Percentiles rank a stretch among this genome's conserved stretches.
Evolutionary conservation across 495 filamentous ascomycete genomes (phyloP).

Genomic region (Astrothelium macrocarpum): DNA sequence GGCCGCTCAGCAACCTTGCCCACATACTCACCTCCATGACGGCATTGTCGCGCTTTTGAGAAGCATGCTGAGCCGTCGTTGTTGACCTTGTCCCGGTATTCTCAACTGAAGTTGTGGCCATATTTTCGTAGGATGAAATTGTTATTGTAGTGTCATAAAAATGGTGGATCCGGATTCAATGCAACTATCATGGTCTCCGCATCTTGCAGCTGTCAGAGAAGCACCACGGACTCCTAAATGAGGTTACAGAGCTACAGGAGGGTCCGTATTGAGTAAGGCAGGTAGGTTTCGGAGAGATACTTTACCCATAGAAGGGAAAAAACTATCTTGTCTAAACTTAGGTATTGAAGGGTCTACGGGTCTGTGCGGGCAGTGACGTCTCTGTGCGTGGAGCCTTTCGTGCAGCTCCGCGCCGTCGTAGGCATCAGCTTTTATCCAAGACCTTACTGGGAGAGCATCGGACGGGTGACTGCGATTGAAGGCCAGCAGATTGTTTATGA

Average conservation of each 20-base stretch:
- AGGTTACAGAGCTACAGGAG: no score
- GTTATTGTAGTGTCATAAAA: neutral
- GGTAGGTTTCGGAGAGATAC: no score
- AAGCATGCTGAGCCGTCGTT: neutral
- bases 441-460: no score
- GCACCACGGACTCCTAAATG: no score
- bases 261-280: no score
- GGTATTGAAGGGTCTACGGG: neutral
- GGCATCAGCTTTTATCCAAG: neutral
- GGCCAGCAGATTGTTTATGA: no score
- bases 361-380: neutral
- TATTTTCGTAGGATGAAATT: neutral
- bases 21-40: slow-evolving; percentile 15
- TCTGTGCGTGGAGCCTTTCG: neutral
- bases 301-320: no score
- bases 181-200: neutral
- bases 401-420: neutral
- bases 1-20: neutral
- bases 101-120: neutral
- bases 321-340: neutral
- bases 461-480: neutral
- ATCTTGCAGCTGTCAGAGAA: no score
- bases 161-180: neutral
- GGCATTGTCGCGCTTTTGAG: slow-evolving; percentile 18
- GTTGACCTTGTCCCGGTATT: neutral